phyloP scores from a whole-genome alignment of 2,329 filamentous ascomycete species.

The Colletotrichum sp. region DNA sequence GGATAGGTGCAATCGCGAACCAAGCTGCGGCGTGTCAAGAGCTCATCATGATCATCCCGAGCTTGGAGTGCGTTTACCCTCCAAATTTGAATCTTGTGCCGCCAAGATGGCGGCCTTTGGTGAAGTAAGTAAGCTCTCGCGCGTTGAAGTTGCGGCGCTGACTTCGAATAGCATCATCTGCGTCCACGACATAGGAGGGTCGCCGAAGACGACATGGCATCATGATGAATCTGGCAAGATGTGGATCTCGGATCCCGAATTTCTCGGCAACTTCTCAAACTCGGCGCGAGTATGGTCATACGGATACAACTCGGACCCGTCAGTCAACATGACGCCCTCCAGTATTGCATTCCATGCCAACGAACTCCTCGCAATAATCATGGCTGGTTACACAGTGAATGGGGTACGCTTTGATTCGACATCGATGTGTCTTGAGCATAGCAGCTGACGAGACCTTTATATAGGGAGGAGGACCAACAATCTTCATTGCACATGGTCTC shows the following conservation, averaged over 20 bases:
- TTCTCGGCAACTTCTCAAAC: conserved; percentile 20
- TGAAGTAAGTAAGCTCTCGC: not conserved
- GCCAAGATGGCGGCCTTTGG: not conserved
- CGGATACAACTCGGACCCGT: conserved; percentile 26
- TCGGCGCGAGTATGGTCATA: conserved; percentile 26
- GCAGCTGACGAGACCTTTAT: not conserved
- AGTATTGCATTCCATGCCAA: conserved; percentile 27
- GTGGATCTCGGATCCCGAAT: conserved; percentile 29
- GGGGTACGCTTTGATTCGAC: not conserved
- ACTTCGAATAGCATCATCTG: conserved; percentile 24
- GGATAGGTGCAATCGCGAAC: not conserved
- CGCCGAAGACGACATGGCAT: conserved; percentile 25
- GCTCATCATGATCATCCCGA: conserved; percentile 10
- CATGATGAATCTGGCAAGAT: conserved; percentile 27
- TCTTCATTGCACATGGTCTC: conserved; percentile 29
- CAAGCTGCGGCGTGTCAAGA: not conserved
- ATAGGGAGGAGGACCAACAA: conserved; percentile 21
- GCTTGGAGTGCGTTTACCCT: conserved; percentile 20
- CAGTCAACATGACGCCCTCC: conserved; percentile 26
- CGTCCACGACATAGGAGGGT: conserved; percentile 26
- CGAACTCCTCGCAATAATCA: conserved; percentile 22
- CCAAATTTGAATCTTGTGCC: not conserved
- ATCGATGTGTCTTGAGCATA: accelerated
- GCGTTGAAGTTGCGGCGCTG: conserved; percentile 20
- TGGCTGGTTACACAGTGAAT: not conserved